Evolutionary conservation across 495 filamentous ascomycete species (phyloP).

Genomic region (Daldinia loculata): DNA sequence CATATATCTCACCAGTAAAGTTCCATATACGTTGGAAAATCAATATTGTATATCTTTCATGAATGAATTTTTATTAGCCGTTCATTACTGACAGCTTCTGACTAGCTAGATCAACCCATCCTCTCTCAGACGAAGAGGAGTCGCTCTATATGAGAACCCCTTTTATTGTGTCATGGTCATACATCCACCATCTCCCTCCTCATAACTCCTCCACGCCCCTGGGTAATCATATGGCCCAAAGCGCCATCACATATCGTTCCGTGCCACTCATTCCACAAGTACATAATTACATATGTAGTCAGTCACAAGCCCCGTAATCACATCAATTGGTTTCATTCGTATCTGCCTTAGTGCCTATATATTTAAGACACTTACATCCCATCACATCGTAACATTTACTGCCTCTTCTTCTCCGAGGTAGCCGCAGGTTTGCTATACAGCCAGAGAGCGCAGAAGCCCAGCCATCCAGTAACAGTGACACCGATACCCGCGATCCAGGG

Average conservation of each 20-base stretch:
- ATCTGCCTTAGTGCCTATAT: constrained; percentile 17
- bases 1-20: no score
- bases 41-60: no score
- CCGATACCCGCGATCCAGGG: constrained; percentile 93
- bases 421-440: constrained; percentile 78
- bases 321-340: constrained; percentile 22
- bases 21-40: no score
- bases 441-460: constrained; percentile 88
- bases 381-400: constrained; percentile 54
- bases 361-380: background rate
- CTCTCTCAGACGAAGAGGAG: background rate
- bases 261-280: background rate
- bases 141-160: background rate
- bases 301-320: background rate
- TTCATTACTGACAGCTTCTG: background rate
- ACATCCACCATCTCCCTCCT: background rate
- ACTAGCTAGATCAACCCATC: background rate
- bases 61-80: background rate
- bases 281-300: background rate
- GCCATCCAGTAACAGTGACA: constrained; percentile 82
- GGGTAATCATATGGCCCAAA: background rate
- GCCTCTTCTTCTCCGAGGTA: constrained; percentile 73
- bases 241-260: background rate
- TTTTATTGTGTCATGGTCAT: background rate
- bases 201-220: background rate